A percentile compares a stretch with the other conserved stretches of the same genome.
Conservation (phyloP, 1,139 yeast genomes). For the Pneumocystis sp. region DNA sequence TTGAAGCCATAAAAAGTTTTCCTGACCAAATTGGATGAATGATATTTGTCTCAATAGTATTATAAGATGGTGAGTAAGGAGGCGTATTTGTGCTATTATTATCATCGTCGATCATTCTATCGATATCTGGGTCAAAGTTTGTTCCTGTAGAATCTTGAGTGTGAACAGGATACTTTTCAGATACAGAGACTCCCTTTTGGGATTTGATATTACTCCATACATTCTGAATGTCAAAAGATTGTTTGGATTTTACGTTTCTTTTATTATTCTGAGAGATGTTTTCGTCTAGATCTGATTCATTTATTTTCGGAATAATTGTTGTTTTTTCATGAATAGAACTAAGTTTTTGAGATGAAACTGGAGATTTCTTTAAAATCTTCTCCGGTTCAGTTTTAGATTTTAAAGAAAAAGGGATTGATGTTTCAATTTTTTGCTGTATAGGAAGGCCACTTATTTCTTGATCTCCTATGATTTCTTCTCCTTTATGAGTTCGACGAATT, state of each 20-base stretch:
- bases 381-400: background rate
- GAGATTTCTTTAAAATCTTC: background rate
- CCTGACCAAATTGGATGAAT: slow-evolving; percentile 39
- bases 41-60: slow-evolving; percentile 20
- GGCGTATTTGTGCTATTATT: slow-evolving; percentile 6
- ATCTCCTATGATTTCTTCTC: slow-evolving; percentile 56
- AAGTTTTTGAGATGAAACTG: background rate
- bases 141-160: background rate
- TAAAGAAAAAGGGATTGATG: background rate
- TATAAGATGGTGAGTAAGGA: slow-evolving; percentile 7
- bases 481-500: slow-evolving; percentile 68
- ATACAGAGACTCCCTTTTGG: background rate
- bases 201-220: background rate
- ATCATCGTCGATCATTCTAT: slow-evolving; percentile 12
- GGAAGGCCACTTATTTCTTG: slow-evolving; percentile 17
- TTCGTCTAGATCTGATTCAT: background rate
- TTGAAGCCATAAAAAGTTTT: slow-evolving; percentile 38
- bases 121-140: slow-evolving; percentile 10
- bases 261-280: background rate
- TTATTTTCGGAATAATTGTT: background rate
- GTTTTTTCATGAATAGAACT: background rate
- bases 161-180: background rate
- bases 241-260: background rate
- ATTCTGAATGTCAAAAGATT: background rate
- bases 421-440: background rate